Percentiles rank a stretch among this genome's conserved stretches.
phyloP scores from a whole-genome alignment of 495 filamentous ascomycete genomes.

The Rusavskia elegans region DNA sequence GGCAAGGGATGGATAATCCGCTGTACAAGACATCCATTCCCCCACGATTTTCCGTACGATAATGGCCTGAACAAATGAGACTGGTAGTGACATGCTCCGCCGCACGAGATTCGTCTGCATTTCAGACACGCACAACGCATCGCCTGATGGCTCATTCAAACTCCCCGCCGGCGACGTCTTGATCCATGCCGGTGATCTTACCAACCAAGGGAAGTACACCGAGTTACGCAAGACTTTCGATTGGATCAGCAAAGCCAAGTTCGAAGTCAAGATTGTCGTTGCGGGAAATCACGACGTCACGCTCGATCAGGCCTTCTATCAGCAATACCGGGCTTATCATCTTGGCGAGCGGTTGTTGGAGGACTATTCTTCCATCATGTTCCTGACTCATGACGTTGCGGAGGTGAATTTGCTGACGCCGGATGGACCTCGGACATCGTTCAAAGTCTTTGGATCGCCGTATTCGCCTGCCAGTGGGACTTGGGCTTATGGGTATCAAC shows the following conservation, averaged over 20 bases:
- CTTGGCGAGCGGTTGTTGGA: neutral
- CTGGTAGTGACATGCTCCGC: too few species aligned
- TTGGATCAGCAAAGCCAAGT: conserved; percentile 28
- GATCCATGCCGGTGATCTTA: conserved; percentile 45
- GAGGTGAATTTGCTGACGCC: too few species aligned
- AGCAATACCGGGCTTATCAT: conserved; percentile 26
- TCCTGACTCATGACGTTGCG: too few species aligned
- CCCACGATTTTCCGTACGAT: too few species aligned
- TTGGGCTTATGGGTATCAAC: conserved; percentile 59
- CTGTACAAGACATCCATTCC: too few species aligned
- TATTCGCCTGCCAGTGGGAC: conserved; percentile 43
- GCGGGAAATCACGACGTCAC: conserved; percentile 71
- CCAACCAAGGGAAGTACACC: conserved; percentile 36
- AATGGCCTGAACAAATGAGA: too few species aligned
- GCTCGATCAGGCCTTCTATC: conserved; percentile 47
- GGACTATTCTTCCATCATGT: too few species aligned
- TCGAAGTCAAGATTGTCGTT: neutral
- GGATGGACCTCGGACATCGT: conserved; percentile 11
- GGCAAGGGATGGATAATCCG: too few species aligned
- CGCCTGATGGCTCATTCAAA: conserved; percentile 17
- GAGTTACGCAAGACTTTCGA: conserved; percentile 37
- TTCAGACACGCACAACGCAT: conserved; percentile 44
- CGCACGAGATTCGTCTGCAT: conserved; percentile 35
- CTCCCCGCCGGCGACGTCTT: conserved; percentile 43
- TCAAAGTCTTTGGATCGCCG: conserved; percentile 66